Conservation (phyloP, 1,284 basidiomycete genomes). For the Exsudoporus floridanus region DNA sequence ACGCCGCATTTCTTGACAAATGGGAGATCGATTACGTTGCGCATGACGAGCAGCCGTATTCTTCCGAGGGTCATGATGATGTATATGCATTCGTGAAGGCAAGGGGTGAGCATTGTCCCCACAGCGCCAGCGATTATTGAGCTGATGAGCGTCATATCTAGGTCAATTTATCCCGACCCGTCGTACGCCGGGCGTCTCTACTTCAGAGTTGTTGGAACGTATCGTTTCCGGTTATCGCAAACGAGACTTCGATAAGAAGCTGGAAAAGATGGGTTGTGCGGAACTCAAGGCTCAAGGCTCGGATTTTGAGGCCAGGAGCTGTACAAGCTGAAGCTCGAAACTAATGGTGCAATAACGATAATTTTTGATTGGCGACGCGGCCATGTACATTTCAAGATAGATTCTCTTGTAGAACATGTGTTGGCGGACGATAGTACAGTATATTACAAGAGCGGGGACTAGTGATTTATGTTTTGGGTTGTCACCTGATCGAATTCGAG, state of each 20-base stretch:
- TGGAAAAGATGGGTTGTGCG: constrained; percentile 80
- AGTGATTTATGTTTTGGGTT: neutral
- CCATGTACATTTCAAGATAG: neutral
- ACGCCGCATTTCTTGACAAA: constrained; percentile 78
- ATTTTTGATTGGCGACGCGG: neutral
- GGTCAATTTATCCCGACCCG: constrained; percentile 96
- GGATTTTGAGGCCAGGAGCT: constrained; percentile 29
- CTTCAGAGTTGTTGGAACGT: constrained; percentile 88
- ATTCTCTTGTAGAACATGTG: neutral
- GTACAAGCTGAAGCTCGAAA: constrained; percentile 1
- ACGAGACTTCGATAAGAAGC: constrained; percentile 85
- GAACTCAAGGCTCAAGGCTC: constrained; percentile 63
- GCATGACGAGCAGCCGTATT: constrained; percentile 90
- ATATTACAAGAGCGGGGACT: constrained; percentile 13
- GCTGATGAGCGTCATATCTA: constrained; percentile 33
- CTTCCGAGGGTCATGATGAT: constrained; percentile 73
- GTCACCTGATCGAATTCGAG: neutral
- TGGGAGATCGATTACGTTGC: constrained; percentile 95
- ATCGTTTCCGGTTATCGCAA: constrained; percentile 83
- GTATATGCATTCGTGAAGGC: constrained; percentile 84
- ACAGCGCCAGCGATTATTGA: neutral
- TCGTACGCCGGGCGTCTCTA: constrained; percentile 92
- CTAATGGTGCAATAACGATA: neutral
- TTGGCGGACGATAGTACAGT: constrained; percentile 9
- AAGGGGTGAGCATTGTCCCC: constrained; percentile 51